These are phyloP conservation scores for Kodamaea leandrae DNA, from an alignment of 805 yeast species.

Conservation along the genomic window DNA sequence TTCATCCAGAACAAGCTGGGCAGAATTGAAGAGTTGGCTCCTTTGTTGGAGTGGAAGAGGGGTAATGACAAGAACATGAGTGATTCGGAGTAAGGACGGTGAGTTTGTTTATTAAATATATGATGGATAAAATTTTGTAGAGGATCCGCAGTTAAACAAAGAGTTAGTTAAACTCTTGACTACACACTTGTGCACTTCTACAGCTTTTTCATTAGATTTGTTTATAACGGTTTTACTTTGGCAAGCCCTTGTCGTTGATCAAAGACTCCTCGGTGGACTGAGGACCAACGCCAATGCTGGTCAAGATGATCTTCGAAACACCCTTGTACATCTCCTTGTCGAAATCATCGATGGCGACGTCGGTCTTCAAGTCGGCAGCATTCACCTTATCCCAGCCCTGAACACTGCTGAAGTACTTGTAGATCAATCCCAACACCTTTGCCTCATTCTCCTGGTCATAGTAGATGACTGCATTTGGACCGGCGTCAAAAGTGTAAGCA, in stretches of 20 bases:
- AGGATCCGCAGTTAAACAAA: neutral
- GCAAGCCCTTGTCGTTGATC: conserved; percentile 59
- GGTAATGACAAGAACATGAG: conserved; percentile 1
- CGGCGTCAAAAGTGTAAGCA: conserved; percentile 98
- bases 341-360: conserved; percentile 34
- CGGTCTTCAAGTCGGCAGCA: conserved; percentile 14
- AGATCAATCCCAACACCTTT: conserved; percentile 68
- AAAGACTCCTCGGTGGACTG: conserved; percentile 54
- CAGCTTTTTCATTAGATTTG: neutral
- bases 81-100: neutral
- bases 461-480: conserved; percentile 97
- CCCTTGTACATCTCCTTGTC: conserved; percentile 60
- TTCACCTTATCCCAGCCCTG: conserved; percentile 62
- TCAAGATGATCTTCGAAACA: conserved; percentile 78
- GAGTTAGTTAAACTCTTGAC: neutral
- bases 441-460: conserved; percentile 74
- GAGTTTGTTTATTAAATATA: neutral
- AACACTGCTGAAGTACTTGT: conserved; percentile 55
- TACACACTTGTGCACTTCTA: neutral
- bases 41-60: conserved; percentile 52
- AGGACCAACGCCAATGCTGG: conserved; percentile 89
- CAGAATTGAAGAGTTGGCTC: conserved; percentile 54
- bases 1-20: conserved; percentile 65
- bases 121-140: too few relatives aligned
- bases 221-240: conserved; percentile 37